A percentile compares a stretch with the other conserved stretches of the same genome.
phyloP scores from a whole-genome alignment of 192 early-diverging fungal genomes.

The Fimicolochytrium jonesii region DNA sequence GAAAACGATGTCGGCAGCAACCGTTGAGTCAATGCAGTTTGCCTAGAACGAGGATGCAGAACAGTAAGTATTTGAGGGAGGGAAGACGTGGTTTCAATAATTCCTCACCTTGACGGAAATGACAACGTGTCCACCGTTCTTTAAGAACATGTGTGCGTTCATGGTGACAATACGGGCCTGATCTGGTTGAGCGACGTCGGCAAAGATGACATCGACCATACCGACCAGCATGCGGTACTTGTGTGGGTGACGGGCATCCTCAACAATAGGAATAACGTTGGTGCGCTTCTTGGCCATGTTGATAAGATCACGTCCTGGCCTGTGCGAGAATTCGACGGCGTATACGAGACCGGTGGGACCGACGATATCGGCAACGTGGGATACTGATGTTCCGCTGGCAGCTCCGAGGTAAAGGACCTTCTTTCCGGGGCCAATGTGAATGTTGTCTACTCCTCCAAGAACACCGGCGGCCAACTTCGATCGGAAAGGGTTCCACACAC shows the following conservation, averaged over 20 bases:
- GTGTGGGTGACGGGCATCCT: constrained; percentile 99
- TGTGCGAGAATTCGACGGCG: constrained; percentile 99
- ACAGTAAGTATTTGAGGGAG: no score
- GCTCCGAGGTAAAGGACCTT: constrained; percentile 98
- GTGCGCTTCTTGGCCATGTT: constrained; percentile 99
- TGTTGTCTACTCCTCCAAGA: constrained; percentile 92
- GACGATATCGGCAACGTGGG: constrained; percentile 96
- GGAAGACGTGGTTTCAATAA: no score
- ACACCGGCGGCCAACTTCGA: constrained; percentile 98
- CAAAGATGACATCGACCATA: constrained; percentile 99
- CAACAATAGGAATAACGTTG: constrained; percentile 98
- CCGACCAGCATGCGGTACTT: constrained; percentile 99
- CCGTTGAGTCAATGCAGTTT: constrained; percentile 99
- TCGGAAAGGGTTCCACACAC: constrained; percentile 99
- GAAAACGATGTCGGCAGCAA: constrained; percentile 92
- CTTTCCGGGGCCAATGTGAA: constrained; percentile 89
- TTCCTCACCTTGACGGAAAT: constrained; percentile 91
- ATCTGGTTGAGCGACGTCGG: constrained; percentile 99
- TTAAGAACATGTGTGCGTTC: constrained; percentile 97
- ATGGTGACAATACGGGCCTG: constrained; percentile 98
- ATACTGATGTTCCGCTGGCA: constrained; percentile 90
- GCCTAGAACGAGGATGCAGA: no score
- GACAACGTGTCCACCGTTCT: constrained; percentile 95
- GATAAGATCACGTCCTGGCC: constrained; percentile 97
- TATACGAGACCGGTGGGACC: constrained; percentile 95